phyloP scores from a whole-genome alignment of 768 basidiomycete species.

The Lactarius hatsudake region DNA sequence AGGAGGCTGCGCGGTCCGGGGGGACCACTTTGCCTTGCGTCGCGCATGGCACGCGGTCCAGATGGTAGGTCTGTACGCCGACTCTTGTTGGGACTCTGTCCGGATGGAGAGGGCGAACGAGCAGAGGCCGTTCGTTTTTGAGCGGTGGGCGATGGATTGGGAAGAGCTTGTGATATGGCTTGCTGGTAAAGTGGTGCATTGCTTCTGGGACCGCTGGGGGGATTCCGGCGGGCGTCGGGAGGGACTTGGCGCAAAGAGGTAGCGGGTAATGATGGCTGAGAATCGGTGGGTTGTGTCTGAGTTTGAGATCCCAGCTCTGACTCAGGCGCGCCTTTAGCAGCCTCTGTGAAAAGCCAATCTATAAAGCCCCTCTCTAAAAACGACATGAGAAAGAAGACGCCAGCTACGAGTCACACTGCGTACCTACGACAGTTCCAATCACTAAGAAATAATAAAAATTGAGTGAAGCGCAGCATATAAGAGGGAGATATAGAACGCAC shows the following conservation, averaged over 20 bases:
- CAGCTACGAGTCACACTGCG: conserved; percentile 28
- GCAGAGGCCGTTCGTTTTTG: conserved; percentile 32
- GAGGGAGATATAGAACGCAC: conserved; percentile 38
- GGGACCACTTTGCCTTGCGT: conserved; percentile 34
- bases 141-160: conserved; percentile 25
- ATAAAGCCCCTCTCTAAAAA: conserved; percentile 74
- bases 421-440: conserved; percentile 84
- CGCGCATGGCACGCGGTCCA: conserved; percentile 79
- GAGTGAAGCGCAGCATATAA: not conserved
- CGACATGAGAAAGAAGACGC: conserved; percentile 23
- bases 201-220: conserved; percentile 48
- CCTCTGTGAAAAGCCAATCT: conserved; percentile 83
- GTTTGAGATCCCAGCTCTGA: conserved; percentile 29
- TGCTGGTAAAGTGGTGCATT: conserved; percentile 64
- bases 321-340: conserved; percentile 64
- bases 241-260: conserved; percentile 31
- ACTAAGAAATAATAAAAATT: conserved; percentile 35
- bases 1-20: conserved; percentile 61
- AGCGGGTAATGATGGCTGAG: conserved; percentile 28
- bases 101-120: conserved; percentile 31
- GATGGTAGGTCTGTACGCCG: conserved; percentile 77
- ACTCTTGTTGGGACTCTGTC: conserved; percentile 51
- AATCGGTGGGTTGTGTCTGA: conserved; percentile 36
- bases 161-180: conserved; percentile 41
- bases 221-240: conserved; percentile 44